Evolutionary conservation across 2,329 filamentous ascomycete genomes (phyloP).

Genomic region (Zymoseptoria brevis): DNA sequence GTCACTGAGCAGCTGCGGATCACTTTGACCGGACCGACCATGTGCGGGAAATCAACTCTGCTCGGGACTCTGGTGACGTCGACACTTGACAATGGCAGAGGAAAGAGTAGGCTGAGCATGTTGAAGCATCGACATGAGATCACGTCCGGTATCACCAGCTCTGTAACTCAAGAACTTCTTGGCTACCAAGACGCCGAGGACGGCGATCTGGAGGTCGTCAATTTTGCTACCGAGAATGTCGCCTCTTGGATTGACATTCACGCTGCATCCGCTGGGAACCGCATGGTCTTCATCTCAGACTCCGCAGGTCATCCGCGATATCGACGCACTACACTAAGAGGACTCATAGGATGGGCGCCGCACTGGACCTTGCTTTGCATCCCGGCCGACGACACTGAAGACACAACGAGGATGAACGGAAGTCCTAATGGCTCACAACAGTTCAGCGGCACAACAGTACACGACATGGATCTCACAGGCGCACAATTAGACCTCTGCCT

Average conservation of each 20-base stretch:
- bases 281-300: conserved; percentile 82
- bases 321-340: conserved; percentile 77
- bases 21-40: conserved; percentile 80
- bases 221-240: conserved; percentile 79
- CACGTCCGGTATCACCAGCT: conserved; percentile 83
- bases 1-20: conserved; percentile 68
- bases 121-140: conserved; percentile 92
- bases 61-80: conserved; percentile 83
- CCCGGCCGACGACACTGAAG: conserved; percentile 64
- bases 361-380: conserved; percentile 90
- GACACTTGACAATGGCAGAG: conserved; percentile 81
- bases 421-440: conserved; percentile 47
- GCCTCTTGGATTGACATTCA: conserved; percentile 95
- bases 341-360: conserved; percentile 89
- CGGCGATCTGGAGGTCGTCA: conserved; percentile 51
- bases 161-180: conserved; percentile 85
- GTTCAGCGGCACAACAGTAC: conserved; percentile 42
- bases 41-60: conserved; percentile 85
- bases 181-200: conserved; percentile 54
- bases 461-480: conserved; percentile 62
- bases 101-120: conserved; percentile 78
- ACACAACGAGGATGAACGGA: conserved; percentile 32
- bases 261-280: conserved; percentile 61
- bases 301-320: conserved; percentile 88
- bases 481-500: conserved; percentile 81